Conservation (phyloP, 495 filamentous ascomycete species). For the Penicillium ucsense region DNA sequence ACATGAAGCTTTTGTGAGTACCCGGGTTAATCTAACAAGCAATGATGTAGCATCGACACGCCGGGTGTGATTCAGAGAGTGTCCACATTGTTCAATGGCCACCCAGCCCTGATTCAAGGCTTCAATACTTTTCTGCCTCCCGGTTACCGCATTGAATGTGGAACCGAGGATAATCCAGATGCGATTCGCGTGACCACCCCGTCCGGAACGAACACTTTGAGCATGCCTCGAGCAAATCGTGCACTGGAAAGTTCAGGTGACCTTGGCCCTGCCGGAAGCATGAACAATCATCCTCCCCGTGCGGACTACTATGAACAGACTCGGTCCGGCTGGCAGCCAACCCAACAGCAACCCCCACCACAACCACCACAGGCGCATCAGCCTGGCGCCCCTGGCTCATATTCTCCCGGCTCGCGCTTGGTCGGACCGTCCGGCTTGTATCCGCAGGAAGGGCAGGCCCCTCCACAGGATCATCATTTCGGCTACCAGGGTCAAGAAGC, state of each 20-base stretch:
- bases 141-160: slow-evolving; percentile 95
- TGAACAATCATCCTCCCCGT: slow-evolving; percentile 24
- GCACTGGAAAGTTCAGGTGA: slow-evolving; percentile 35
- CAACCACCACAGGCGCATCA: slow-evolving; percentile 42
- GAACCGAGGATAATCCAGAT: slow-evolving; percentile 81
- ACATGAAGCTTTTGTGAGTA: background rate
- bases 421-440: slow-evolving; percentile 31
- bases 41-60: slow-evolving; percentile 70
- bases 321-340: slow-evolving; percentile 38
- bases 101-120: slow-evolving; percentile 93
- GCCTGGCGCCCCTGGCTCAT: slow-evolving; percentile 31
- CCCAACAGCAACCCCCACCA: slow-evolving; percentile 29
- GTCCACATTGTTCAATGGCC: slow-evolving; percentile 90
- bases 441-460: slow-evolving; percentile 28
- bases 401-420: slow-evolving; percentile 36
- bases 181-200: slow-evolving; percentile 95
- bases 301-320: slow-evolving; percentile 40
- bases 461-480: slow-evolving; percentile 33
- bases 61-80: slow-evolving; percentile 97
- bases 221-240: slow-evolving; percentile 44
- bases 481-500: slow-evolving; percentile 40
- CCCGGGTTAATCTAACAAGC: background rate
- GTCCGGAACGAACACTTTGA: slow-evolving; percentile 63
- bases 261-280: slow-evolving; percentile 22
- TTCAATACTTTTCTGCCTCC: slow-evolving; percentile 98